phyloP scores from a whole-genome alignment of 2,329 filamentous ascomycete genomes.

The Fusarium haematococcum region DNA sequence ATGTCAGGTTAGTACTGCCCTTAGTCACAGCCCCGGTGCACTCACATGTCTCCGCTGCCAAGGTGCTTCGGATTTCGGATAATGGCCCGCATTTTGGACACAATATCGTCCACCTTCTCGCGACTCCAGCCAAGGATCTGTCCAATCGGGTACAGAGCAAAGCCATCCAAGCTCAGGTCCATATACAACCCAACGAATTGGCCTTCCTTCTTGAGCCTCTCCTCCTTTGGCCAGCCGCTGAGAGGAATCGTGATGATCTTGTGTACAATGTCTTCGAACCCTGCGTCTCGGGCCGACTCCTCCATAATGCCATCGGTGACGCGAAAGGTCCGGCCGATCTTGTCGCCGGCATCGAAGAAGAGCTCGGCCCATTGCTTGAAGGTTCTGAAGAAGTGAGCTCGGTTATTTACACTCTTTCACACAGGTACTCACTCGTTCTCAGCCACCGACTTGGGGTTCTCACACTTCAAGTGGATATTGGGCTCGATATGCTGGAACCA shows the following conservation, averaged over 20 bases:
- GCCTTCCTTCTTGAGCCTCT: constrained; percentile 16
- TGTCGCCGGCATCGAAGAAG: constrained; percentile 28
- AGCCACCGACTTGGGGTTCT: constrained; percentile 15
- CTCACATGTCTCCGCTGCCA: constrained; percentile 10
- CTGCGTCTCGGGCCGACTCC: constrained; percentile 6
- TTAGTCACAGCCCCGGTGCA: neutral
- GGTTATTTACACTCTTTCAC: neutral
- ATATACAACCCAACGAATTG: constrained; percentile 27
- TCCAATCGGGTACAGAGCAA: constrained; percentile 14
- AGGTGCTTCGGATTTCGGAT: constrained; percentile 8
- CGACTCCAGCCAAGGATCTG: constrained; percentile 20
- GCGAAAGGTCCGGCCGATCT: constrained; percentile 24
- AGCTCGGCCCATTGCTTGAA: constrained; percentile 32
- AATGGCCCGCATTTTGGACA: constrained; percentile 13
- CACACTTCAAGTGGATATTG: constrained; percentile 20
- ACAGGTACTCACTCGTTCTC: constrained; percentile 17
- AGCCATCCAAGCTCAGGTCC: constrained; percentile 24
- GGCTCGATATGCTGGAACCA: constrained; percentile 35
- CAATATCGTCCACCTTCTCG: constrained; percentile 13
- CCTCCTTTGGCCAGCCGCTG: constrained; percentile 28
- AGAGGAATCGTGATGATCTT: constrained; percentile 13
- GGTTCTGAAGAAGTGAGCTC: neutral
- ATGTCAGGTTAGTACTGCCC: neutral
- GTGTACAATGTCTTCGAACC: constrained; percentile 14
- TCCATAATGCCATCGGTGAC: constrained; percentile 26